These are phyloP conservation scores for Brassica carinata DNA, from an alignment of 345 rosid genomes.

Conservation along the genomic window DNA sequence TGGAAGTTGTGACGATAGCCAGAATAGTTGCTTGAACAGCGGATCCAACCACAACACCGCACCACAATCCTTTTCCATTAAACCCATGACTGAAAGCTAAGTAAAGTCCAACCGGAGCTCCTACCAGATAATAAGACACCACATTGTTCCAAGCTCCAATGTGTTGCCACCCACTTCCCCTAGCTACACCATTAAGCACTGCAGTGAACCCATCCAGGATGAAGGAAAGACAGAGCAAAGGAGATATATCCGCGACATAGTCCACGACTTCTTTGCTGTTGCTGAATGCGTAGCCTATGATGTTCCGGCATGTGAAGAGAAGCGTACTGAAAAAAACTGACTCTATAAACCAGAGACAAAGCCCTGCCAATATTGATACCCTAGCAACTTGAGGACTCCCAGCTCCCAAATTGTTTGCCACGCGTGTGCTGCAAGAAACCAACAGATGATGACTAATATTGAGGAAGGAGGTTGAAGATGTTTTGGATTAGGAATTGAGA, in stretches of 20 bases:
- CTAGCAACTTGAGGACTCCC: constrained; percentile 31
- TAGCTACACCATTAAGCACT: constrained; percentile 45
- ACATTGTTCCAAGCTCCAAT: constrained; percentile 49
- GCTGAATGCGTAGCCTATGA: constrained; percentile 24
- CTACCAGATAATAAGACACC: constrained; percentile 43
- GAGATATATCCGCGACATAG: constrained; percentile 46
- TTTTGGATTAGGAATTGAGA: background rate
- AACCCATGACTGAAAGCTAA: constrained; percentile 36
- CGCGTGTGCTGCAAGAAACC: constrained; percentile 43
- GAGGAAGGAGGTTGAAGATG: background rate
- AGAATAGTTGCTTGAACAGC: constrained; percentile 37
- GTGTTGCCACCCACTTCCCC: constrained; percentile 60
- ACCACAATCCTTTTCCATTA: constrained; percentile 47
- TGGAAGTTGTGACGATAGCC: constrained; percentile 32
- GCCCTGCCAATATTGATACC: constrained; percentile 23
- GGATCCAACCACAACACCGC: constrained; percentile 47
- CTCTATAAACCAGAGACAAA: constrained; percentile 35
- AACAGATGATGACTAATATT: background rate
- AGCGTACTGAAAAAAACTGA: constrained; percentile 29
- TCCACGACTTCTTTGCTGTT: constrained; percentile 28
- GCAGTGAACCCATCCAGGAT: constrained; percentile 45
- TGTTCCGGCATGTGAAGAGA: constrained; percentile 33
- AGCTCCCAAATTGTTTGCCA: constrained; percentile 53
- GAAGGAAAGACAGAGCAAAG: constrained; percentile 48
- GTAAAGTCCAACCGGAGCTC: constrained; percentile 44